Percentiles rank a stretch among this genome's conserved stretches.
These are phyloP conservation scores for Nitzschia sp. DNA, from an alignment of 108 stramenopile species.

Conservation along the genomic window DNA sequence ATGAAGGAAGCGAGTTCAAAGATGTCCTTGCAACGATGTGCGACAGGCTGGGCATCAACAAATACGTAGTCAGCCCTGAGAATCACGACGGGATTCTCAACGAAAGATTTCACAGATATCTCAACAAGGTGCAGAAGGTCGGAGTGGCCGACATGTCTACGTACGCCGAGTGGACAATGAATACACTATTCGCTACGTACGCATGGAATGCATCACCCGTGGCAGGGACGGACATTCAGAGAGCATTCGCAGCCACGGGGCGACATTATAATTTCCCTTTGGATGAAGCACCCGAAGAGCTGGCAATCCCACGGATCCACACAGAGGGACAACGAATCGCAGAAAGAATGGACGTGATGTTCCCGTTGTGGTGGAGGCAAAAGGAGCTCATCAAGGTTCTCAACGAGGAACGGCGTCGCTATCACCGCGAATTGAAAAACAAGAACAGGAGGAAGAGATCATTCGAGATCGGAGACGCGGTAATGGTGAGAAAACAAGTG, in stretches of 20 bases:
- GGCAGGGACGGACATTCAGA: neutral
- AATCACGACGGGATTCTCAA: neutral
- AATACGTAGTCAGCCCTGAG: neutral
- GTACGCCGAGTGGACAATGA: neutral
- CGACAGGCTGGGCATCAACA: neutral
- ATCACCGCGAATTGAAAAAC: neutral
- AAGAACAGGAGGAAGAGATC: neutral
- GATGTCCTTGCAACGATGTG: neutral
- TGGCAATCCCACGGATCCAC: neutral
- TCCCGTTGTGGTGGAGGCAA: neutral
- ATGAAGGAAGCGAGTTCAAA: neutral
- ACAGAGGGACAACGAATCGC: neutral
- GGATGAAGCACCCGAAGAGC: neutral
- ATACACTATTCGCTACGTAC: neutral
- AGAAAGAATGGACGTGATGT: neutral
- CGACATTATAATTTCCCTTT: neutral
- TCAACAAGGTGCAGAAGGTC: neutral
- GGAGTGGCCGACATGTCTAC: neutral
- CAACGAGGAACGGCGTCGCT: neutral
- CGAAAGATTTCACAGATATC: neutral
- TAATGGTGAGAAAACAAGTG: too few relatives aligned
- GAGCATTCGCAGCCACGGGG: neutral
- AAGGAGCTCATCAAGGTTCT: neutral
- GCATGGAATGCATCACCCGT: neutral
- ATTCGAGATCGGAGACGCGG: neutral